phyloP scores from a whole-genome alignment of 2,329 filamentous ascomycete genomes.

The Trichophyton schoenleinii region DNA sequence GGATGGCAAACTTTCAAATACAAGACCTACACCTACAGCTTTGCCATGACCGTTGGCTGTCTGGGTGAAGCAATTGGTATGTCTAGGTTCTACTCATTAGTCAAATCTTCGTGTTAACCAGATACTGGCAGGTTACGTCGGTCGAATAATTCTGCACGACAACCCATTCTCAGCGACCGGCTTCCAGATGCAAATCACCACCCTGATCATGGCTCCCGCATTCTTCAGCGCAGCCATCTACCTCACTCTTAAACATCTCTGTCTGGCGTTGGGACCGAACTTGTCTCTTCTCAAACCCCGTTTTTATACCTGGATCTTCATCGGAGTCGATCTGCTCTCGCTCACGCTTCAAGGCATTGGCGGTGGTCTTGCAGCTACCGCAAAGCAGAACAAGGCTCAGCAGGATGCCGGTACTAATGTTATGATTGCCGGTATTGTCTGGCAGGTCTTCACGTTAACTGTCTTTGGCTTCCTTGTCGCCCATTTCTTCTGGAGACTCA shows the following conservation, averaged over 20 bases:
- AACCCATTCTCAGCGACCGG: constrained; percentile 39
- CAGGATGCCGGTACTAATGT: constrained; percentile 41
- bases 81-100: background rate
- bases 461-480: constrained; percentile 29
- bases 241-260: constrained; percentile 45
- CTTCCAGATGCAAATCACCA: constrained; percentile 45
- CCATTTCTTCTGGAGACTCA: constrained; percentile 33
- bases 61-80: constrained; percentile 30
- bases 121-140: constrained; percentile 40
- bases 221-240: constrained; percentile 46
- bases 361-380: constrained; percentile 45
- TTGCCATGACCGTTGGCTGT: constrained; percentile 38
- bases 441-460: constrained; percentile 42
- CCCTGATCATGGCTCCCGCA: constrained; percentile 45
- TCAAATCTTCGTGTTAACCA: background rate
- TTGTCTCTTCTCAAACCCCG: constrained; percentile 37
- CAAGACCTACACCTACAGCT: constrained; percentile 45
- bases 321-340: constrained; percentile 45
- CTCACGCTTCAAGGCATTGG: constrained; percentile 47
- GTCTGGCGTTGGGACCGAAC: constrained; percentile 41
- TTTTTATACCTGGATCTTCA: constrained; percentile 48
- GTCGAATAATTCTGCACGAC: constrained; percentile 40
- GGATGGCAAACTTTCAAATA: constrained; percentile 37
- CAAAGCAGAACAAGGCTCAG: constrained; percentile 24
- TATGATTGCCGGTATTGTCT: constrained; percentile 46